Base-by-base conservation (phyloP, 2,329 filamentous ascomycete species). In the Ophiostoma piceae region DNA sequence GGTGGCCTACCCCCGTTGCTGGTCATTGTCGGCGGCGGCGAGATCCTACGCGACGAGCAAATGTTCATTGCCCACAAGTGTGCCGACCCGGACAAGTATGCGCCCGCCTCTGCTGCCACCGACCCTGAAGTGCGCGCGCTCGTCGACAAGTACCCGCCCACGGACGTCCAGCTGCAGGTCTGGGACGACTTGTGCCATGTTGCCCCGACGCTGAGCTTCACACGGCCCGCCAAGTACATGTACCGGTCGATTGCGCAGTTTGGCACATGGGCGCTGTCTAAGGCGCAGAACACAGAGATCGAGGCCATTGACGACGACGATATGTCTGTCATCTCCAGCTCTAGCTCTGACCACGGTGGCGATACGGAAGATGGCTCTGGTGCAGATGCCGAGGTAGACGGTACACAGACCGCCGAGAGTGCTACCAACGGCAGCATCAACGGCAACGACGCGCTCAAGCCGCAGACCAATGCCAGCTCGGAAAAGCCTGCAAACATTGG, bases 131-230 rank as follows among this genome's bases (percentile, higher is more conserved):
- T 89, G 37, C 84, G 84, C 26, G 83, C 84, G 3, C 79, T 83
- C 14, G 76, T 95, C 19, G 81, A 84, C 47, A 88, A 84, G 72
- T 96, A 92, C 78, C 87, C 88, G 70, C 92, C 93, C 0, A 99
- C 95, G 0, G 87, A 96, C 74, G 94, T 98, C 0, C 93, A 97
- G 77, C 84, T 99, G 1, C 95, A 98, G 77, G 90, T 98, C 1
- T 98, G 94, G 94, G 94, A 98, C 71, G 91, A 97, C 75, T 82
- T 98, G 2, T 98, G 95, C 75, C 94, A 98, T 77, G 94, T 96
- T 6, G 89, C 90, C 0, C 92, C 94, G 0, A 97, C 94, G 0
- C 84, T 98, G n/a, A 96, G 92, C 75, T 98, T 97, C 78, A 98
- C 94, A 0, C 86, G 90, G n/a, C 95, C 95, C 0, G 95, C 94